A percentile compares a stretch with the other conserved stretches of the same genome.
phyloP scores from a whole-genome alignment of 768 basidiomycete species.

The Tephrocybe sp. region DNA sequence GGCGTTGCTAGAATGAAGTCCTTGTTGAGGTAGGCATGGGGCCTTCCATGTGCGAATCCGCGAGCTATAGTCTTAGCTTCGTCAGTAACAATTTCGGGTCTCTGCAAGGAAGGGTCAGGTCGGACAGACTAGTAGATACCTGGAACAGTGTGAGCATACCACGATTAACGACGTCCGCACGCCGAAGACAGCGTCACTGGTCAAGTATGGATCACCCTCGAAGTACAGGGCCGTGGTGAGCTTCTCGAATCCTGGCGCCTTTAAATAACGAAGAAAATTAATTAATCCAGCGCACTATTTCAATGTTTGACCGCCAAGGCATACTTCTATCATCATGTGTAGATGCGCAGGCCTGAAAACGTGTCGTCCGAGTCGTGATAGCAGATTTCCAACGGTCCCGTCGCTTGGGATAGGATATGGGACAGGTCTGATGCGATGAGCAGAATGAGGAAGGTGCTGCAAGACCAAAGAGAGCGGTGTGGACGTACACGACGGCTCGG shows the following conservation, averaged over 20 bases:
- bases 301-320: not conserved
- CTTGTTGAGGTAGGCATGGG: slow-evolving; percentile 37
- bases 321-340: slow-evolving; percentile 68
- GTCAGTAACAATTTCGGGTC: slow-evolving; percentile 53
- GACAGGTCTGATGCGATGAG: slow-evolving; percentile 35
- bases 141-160: slow-evolving; percentile 40
- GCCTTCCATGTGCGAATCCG: slow-evolving; percentile 44
- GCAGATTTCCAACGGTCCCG: slow-evolving; percentile 70
- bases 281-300: not conserved
- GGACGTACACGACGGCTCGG: slow-evolving; percentile 62
- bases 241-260: slow-evolving; percentile 72
- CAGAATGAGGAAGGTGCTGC: not conserved
- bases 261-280: not conserved
- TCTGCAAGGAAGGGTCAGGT: slow-evolving; percentile 30
- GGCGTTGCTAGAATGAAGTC: slow-evolving; percentile 44
- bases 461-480: not conserved
- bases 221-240: slow-evolving; percentile 77
- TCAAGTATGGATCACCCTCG: slow-evolving; percentile 63
- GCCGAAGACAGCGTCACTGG: slow-evolving; percentile 79
- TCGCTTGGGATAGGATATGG: slow-evolving; percentile 80
- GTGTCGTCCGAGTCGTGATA: slow-evolving; percentile 61
- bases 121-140: not conserved
- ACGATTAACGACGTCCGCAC: slow-evolving; percentile 78
- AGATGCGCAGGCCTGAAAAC: slow-evolving; percentile 79
- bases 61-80: slow-evolving; percentile 53